Evolutionary conservation across 495 filamentous ascomycete species (phyloP), one percentile per base, ranked within the genome.

Genomic region (Evernia prunastri): DNA sequence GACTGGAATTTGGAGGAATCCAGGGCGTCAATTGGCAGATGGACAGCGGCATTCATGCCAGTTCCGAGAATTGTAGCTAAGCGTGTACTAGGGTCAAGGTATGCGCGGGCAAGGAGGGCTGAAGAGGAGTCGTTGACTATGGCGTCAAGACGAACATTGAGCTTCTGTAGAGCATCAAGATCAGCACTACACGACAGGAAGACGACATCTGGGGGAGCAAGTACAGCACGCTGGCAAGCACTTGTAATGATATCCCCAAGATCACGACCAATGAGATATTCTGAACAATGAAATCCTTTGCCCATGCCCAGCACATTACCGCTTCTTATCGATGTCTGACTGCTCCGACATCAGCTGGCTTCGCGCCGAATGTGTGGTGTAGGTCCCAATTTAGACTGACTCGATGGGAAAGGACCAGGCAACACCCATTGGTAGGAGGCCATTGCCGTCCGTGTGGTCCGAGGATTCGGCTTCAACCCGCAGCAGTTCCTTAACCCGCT

Each of bases 121-220:
- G 91, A 87, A 20, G 91, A 89, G 25, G 89, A 83, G 65, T 96
- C 91, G 71, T 96, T 96, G 29, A 90, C 81, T 70, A 96, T 92
- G 12, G 90, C 90, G 40, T 86, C 80, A 64, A 96, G 73, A 47
- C 74, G 72, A 18, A 82, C 73, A 59, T 78, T 80, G 65, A 82
- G 71, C 51, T 68, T 68, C 63, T 78, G 20, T 29, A 7, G 13
- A 47, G 17, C 25, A 29, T 17, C 3, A 13, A 17, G 31, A 37
- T 64, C 35, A 66, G 25, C 47, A 18, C 59, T 36, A 40, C 13
- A 49, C 20, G 12, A 42, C 13, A 39, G 39, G 58, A 23, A 31
- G 29, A 31, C 12, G 37, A 51, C n/a, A 23, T 53, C 15, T n/a
- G 27, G n/a, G 36, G 61, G 20, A 1, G 31, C 7, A 63, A 72